These are phyloP conservation scores for Craterostigma plantagineum DNA, from an alignment of 257 asterid genomes.

Conservation along the genomic window DNA sequence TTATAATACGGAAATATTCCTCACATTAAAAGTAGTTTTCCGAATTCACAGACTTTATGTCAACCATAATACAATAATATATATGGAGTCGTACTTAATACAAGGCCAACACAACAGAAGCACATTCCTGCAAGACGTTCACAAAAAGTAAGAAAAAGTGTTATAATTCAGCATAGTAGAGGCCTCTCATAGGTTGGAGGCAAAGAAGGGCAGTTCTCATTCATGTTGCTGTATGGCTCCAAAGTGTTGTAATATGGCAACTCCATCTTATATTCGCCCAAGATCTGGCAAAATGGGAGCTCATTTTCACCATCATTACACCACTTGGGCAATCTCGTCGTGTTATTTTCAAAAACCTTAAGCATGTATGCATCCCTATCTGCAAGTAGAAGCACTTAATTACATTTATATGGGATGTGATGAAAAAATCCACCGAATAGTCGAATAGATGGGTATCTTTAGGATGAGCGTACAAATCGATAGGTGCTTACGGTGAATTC, in stretches of 20 bases:
- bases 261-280: conserved; percentile 78
- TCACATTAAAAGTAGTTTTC: too few relatives aligned
- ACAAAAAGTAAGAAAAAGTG: neutral
- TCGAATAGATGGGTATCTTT: neutral
- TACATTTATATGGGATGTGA: too few relatives aligned
- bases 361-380: conserved; percentile 97
- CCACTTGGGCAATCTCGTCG: conserved; percentile 75
- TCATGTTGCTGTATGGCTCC: conserved; percentile 85
- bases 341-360: conserved; percentile 55
- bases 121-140: too few relatives aligned
- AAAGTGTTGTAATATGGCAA: conserved; percentile 64
- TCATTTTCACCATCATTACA: conserved; percentile 42
- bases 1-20: too few relatives aligned
- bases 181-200: conserved; percentile 88
- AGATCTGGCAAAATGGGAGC: conserved; percentile 83
- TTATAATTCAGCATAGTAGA: conserved; percentile 24
- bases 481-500: conserved; percentile 72
- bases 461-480: neutral
- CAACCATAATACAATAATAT: too few relatives aligned
- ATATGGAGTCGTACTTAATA: too few relatives aligned
- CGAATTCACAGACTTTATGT: too few relatives aligned
- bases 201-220: conserved; percentile 80
- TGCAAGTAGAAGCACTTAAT: too few relatives aligned
- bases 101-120: neutral
- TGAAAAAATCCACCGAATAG: conserved; percentile 3